phyloP scores from a whole-genome alignment of 169 alveolate genomes.

The Plasmodium sp. region DNA sequence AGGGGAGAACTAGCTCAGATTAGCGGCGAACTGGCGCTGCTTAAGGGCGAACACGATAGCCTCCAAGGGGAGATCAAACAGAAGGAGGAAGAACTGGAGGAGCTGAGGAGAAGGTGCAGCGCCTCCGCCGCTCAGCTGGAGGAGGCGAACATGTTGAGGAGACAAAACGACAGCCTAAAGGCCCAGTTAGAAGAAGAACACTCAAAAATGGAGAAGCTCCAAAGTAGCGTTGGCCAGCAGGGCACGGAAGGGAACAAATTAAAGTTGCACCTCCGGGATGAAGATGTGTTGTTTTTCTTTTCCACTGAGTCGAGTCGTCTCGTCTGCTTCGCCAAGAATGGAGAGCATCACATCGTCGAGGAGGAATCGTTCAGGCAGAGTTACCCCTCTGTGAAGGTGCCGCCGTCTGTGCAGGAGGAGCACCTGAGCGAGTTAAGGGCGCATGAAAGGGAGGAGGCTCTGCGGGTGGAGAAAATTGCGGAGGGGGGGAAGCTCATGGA shows the following conservation, averaged over 20 bases:
- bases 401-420: constrained; percentile 6
- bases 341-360: constrained; percentile 5
- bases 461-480: not conserved
- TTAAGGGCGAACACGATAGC: not conserved
- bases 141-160: not conserved
- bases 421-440: not conserved
- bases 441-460: not conserved
- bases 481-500: not conserved
- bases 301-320: not conserved
- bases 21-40: not conserved
- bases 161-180: constrained; percentile 7
- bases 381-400: not conserved
- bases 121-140: not conserved
- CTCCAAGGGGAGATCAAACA: not conserved
- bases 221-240: not conserved
- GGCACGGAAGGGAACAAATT: not conserved
- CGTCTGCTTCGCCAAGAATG: constrained; percentile 22
- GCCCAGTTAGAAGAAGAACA: constrained; percentile 3
- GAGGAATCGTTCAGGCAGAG: constrained; percentile 14
- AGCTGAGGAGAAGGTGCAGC: not conserved
- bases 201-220: not conserved
- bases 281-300: constrained; percentile 9
- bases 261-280: not conserved
- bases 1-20: not conserved
- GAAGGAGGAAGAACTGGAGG: constrained; percentile 7